Evolutionary conservation across 768 basidiomycete genomes (phyloP).

Genomic region (Leccinum truebloodii): DNA sequence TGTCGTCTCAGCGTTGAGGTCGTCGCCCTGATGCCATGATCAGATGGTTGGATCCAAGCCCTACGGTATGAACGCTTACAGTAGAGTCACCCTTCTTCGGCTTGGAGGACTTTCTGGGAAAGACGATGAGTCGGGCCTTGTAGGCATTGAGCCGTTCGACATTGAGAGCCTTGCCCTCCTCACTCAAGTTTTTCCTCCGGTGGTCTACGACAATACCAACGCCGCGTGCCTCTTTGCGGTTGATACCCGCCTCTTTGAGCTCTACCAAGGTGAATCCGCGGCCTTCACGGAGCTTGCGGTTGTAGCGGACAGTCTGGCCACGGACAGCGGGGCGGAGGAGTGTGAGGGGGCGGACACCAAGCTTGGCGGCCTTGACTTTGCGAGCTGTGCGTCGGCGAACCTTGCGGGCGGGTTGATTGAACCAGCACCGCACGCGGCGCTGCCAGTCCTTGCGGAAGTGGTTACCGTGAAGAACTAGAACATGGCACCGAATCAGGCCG

Average conservation of each 20-base stretch:
- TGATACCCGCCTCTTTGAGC: slow-evolving; percentile 94
- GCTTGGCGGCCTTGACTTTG: slow-evolving; percentile 84
- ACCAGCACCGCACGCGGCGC: slow-evolving; percentile 94
- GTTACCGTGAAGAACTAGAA: slow-evolving; percentile 82
- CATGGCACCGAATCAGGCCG: slow-evolving; percentile 12
- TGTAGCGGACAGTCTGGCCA: slow-evolving; percentile 95
- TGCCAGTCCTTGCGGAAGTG: slow-evolving; percentile 99
- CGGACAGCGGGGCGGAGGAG: slow-evolving; percentile 97
- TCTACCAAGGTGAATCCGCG: slow-evolving; percentile 95
- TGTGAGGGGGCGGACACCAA: slow-evolving; percentile 89
- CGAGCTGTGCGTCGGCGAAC: slow-evolving; percentile 92
- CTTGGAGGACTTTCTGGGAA: slow-evolving; percentile 95
- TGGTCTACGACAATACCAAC: slow-evolving; percentile 97
- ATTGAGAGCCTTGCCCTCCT: slow-evolving; percentile 95
- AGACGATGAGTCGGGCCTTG: slow-evolving; percentile 91
- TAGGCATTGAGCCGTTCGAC: slow-evolving; percentile 93
- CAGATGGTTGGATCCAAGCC: slow-evolving; percentile 2
- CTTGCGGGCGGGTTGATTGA: slow-evolving; percentile 98
- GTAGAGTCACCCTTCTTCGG: slow-evolving; percentile 94
- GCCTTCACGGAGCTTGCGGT: slow-evolving; percentile 94
- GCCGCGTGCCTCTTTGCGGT: slow-evolving; percentile 88
- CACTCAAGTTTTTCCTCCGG: slow-evolving; percentile 92
- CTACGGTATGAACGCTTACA: slow-evolving; percentile 46
- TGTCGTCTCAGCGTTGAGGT: slow-evolving; percentile 76
- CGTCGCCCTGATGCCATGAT: slow-evolving; percentile 60